phyloP scores from a whole-genome alignment of 2,329 filamentous ascomycete genomes.

The Alternaria sp. region DNA sequence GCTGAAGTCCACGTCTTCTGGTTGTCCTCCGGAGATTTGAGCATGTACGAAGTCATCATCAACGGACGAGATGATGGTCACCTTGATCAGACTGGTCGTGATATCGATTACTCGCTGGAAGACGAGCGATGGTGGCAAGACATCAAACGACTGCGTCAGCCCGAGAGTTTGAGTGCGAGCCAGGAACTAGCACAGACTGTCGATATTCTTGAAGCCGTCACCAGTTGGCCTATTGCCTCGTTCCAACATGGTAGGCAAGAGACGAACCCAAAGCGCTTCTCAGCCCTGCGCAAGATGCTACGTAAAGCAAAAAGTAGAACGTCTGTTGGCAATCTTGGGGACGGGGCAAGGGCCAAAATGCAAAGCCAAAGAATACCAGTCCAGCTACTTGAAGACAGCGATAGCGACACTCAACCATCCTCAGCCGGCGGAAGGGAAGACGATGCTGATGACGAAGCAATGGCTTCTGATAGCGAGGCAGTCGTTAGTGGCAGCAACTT shows the following conservation, averaged over 20 bases:
- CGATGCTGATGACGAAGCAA: constrained; percentile 38
- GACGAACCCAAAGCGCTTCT: constrained; percentile 55
- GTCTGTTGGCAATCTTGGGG: constrained; percentile 55
- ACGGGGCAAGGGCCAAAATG: constrained; percentile 73
- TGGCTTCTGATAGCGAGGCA: constrained; percentile 38
- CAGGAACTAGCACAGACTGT: constrained; percentile 55
- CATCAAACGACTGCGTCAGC: constrained; percentile 60
- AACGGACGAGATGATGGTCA: constrained; percentile 66
- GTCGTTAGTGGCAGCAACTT: constrained; percentile 40
- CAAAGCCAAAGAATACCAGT: constrained; percentile 74
- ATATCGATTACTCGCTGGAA: constrained; percentile 70
- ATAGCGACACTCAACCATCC: constrained; percentile 35
- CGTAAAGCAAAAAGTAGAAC: constrained; percentile 63
- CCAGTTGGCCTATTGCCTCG: constrained; percentile 60
- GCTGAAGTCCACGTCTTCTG: constrained; percentile 80
- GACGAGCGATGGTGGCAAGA: constrained; percentile 86
- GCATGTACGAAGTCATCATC: constrained; percentile 76
- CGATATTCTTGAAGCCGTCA: constrained; percentile 51
- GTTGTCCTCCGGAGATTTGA: constrained; percentile 74
- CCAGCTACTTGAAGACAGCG: constrained; percentile 58
- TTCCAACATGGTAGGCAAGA: constrained; percentile 58
- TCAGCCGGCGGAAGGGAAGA: constrained; percentile 7
- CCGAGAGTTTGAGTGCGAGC: constrained; percentile 44
- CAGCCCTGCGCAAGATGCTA: constrained; percentile 67
- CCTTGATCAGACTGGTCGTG: constrained; percentile 61